Evolutionary conservation across 2,329 filamentous ascomycete species (phyloP).

Genomic region (Aspergillus puulaauensis): DNA sequence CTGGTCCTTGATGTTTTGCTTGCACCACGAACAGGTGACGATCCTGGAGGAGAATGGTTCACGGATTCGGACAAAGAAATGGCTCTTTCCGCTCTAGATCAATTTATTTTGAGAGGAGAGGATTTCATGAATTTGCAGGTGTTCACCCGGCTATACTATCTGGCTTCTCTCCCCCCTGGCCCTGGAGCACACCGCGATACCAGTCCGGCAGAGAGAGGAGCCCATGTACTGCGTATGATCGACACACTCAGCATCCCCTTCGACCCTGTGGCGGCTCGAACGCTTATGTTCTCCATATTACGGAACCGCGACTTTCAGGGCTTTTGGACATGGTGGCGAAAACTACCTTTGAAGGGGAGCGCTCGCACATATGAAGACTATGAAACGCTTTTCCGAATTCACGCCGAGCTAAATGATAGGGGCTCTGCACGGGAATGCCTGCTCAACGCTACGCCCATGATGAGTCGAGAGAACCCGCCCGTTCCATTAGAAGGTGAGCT

Average conservation of each 20-base stretch:
- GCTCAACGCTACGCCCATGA: slow-evolving; percentile 59
- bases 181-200: slow-evolving; percentile 38
- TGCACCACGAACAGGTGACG: slow-evolving; percentile 17
- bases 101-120: slow-evolving; percentile 42
- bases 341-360: slow-evolving; percentile 51
- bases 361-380: slow-evolving; percentile 58
- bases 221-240: slow-evolving; percentile 29
- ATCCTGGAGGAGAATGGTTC: slow-evolving; percentile 15
- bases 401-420: slow-evolving; percentile 48
- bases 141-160: slow-evolving; percentile 45
- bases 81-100: slow-evolving; percentile 43
- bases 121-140: slow-evolving; percentile 48
- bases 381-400: slow-evolving; percentile 50
- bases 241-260: slow-evolving; percentile 29
- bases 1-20: slow-evolving; percentile 41
- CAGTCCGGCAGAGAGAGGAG: not conserved
- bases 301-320: slow-evolving; percentile 51
- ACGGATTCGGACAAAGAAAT: slow-evolving; percentile 31
- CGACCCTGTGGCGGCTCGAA: slow-evolving; percentile 27
- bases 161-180: slow-evolving; percentile 25
- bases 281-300: slow-evolving; percentile 36
- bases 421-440: slow-evolving; percentile 46
- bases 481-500: slow-evolving; percentile 49
- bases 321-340: slow-evolving; percentile 63
- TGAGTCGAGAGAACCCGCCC: slow-evolving; percentile 55